A percentile compares a stretch with the other conserved stretches of the same genome.
phyloP scores from a whole-genome alignment of 495 filamentous ascomycete species.

The Aspergillus leporis region DNA sequence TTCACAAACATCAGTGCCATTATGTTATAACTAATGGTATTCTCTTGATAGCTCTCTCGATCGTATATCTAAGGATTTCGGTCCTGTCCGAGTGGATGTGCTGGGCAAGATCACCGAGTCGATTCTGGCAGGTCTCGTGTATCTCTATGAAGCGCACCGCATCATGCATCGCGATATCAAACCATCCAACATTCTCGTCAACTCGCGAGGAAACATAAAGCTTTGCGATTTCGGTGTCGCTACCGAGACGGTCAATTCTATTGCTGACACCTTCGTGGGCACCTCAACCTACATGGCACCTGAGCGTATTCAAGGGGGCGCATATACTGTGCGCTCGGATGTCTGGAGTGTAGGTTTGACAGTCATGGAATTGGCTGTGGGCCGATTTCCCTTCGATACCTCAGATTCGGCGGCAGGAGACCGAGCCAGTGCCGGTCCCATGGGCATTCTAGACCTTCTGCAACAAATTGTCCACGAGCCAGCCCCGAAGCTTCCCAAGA shows the following conservation, averaged over 20 bases:
- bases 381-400: constrained; percentile 89
- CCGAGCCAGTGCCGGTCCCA: constrained; percentile 69
- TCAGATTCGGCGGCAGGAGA: constrained; percentile 72
- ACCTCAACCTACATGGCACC: constrained; percentile 99
- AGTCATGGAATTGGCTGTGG: constrained; percentile 95
- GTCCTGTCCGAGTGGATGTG: constrained; percentile 95
- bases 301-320: constrained; percentile 92
- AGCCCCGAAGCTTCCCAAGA: constrained; percentile 89
- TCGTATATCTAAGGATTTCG: constrained; percentile 88
- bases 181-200: constrained; percentile 94
- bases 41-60: constrained; percentile 74
- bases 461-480: constrained; percentile 98
- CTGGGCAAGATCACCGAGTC: constrained; percentile 99
- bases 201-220: constrained; percentile 91
- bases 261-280: constrained; percentile 96
- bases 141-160: constrained; percentile 89
- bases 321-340: constrained; percentile 97
- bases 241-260: constrained; percentile 92
- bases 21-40: constrained; percentile 34
- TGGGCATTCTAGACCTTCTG: constrained; percentile 92
- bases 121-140: constrained; percentile 88
- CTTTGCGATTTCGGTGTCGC: constrained; percentile 98
- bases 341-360: constrained; percentile 98
- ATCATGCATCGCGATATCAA: constrained; percentile 99
- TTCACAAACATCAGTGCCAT: too few species aligned